Conservation (phyloP, 345 rosid species). For the Salix brachista region DNA sequence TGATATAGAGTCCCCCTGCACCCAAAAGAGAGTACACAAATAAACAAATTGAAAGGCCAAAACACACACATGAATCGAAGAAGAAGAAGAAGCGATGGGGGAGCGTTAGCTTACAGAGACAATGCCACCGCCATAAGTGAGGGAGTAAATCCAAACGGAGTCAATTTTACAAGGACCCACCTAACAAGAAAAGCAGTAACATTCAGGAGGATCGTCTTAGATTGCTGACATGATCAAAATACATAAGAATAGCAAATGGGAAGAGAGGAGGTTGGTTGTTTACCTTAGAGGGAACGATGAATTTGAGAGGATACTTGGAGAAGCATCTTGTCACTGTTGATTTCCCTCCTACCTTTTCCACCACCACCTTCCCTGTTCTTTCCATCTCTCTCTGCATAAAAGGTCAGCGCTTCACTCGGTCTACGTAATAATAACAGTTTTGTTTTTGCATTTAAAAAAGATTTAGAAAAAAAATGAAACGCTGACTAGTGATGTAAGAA, state of each 20-base stretch:
- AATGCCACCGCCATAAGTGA: slow-evolving; percentile 92
- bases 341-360: slow-evolving; percentile 65
- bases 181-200: slow-evolving; percentile 33
- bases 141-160: slow-evolving; percentile 81
- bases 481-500: too few relatives aligned
- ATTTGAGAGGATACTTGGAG: slow-evolving; percentile 89
- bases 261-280: background rate
- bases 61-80: background rate
- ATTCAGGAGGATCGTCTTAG: background rate
- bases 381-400: slow-evolving; percentile 21
- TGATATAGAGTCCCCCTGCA: slow-evolving; percentile 62
- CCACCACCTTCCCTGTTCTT: slow-evolving; percentile 51
- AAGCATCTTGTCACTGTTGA: slow-evolving; percentile 70
- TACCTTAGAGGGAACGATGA: slow-evolving; percentile 74
- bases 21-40: background rate
- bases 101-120: slow-evolving; percentile 57
- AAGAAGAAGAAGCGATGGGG: background rate
- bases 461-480: too few relatives aligned
- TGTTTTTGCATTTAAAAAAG: too few relatives aligned
- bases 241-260: background rate
- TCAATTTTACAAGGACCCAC: slow-evolving; percentile 68
- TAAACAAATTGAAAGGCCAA: background rate
- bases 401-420: too few relatives aligned
- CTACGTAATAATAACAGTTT: too few relatives aligned
- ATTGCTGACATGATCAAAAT: background rate